Conservation (phyloP, 352 stramenopile species). For the Globisporangium polare region DNA sequence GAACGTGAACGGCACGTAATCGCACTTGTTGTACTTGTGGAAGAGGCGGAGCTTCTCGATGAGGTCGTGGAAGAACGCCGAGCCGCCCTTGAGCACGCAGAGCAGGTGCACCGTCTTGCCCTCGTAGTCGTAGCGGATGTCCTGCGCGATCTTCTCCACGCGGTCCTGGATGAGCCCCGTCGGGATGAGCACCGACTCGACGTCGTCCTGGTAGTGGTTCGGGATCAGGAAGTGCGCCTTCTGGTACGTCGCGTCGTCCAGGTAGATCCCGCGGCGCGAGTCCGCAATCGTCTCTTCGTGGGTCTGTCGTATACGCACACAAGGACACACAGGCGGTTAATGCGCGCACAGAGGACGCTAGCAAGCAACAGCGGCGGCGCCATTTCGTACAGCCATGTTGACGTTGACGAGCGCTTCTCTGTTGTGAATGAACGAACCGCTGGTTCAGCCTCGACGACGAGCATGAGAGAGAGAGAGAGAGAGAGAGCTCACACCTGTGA, state of each 20-base stretch:
- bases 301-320: background rate
- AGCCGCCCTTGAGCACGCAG: slow-evolving; percentile 90
- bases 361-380: background rate
- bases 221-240: slow-evolving; percentile 81
- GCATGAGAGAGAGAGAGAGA: background rate
- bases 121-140: slow-evolving; percentile 89
- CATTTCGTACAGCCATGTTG: slow-evolving; percentile 6
- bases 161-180: slow-evolving; percentile 88
- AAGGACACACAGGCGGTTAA: background rate
- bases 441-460: background rate
- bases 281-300: slow-evolving; percentile 18
- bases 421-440: background rate
- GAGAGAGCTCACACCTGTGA: background rate
- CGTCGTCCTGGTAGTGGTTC: slow-evolving; percentile 72
- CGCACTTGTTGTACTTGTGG: slow-evolving; percentile 87
- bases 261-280: slow-evolving; percentile 47
- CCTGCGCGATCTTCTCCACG: slow-evolving; percentile 89
- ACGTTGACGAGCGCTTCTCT: background rate
- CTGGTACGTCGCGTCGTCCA: slow-evolving; percentile 55
- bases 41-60: slow-evolving; percentile 80
- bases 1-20: slow-evolving; percentile 91
- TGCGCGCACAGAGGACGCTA: background rate
- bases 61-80: slow-evolving; percentile 88
- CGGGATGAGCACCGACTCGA: slow-evolving; percentile 88
- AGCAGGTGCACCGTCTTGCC: slow-evolving; percentile 89